Evolutionary conservation across 179 eudicot species (phyloP).

Genomic region (Vitellaria paradoxa): DNA sequence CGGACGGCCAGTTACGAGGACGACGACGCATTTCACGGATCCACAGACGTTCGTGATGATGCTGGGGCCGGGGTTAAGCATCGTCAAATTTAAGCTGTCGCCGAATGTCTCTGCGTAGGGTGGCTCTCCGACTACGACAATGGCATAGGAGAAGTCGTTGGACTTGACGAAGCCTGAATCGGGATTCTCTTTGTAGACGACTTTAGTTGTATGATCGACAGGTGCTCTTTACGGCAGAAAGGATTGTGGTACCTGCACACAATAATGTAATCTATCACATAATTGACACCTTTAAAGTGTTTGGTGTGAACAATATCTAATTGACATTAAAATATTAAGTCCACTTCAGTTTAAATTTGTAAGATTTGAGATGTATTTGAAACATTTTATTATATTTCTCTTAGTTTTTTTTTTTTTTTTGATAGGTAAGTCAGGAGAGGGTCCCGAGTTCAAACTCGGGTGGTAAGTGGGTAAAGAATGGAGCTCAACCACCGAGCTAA

Average conservation of each 20-base stretch:
- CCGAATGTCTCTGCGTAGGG: conserved; percentile 59
- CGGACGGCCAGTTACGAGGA: conserved; percentile 56
- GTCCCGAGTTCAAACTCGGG: too few relatives aligned
- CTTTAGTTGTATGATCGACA: conserved; percentile 55
- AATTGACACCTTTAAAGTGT: too few relatives aligned
- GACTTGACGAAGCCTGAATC: conserved; percentile 35
- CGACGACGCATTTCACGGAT: conserved; percentile 49
- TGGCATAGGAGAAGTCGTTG: conserved; percentile 55
- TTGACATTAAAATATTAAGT: too few relatives aligned
- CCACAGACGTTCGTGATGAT: conserved; percentile 53
- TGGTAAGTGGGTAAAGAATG: too few relatives aligned
- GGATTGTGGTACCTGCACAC: conserved; percentile 63
- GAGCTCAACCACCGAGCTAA: too few relatives aligned
- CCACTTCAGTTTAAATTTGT: too few relatives aligned
- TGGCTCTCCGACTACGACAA: conserved; percentile 62
- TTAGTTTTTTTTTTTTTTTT: too few relatives aligned
- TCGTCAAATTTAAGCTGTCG: conserved; percentile 51
- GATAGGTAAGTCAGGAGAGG: too few relatives aligned
- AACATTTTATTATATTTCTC: too few relatives aligned
- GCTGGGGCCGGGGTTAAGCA: conserved; percentile 44
- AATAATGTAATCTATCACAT: not conserved
- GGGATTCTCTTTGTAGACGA: conserved; percentile 58
- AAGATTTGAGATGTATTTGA: too few relatives aligned
- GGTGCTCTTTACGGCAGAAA: conserved; percentile 50
- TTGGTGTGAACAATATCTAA: too few relatives aligned